These are phyloP conservation scores for Knoxdaviesia proteae DNA, from an alignment of 2,329 filamentous ascomycete genomes.

Conservation along the genomic window DNA sequence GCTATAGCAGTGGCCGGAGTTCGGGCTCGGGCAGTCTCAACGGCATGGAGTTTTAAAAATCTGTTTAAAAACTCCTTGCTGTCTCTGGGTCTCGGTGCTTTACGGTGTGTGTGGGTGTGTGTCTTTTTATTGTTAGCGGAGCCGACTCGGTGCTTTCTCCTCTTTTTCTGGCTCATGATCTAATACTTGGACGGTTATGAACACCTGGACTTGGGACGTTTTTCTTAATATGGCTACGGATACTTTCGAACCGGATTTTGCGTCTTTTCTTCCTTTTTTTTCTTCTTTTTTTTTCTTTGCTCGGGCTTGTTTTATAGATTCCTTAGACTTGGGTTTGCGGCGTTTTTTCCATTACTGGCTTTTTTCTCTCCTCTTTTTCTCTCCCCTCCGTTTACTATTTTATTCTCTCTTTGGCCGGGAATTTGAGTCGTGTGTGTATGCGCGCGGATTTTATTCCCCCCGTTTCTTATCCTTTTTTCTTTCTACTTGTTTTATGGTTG, in stretches of 20 bases:
- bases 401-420: background rate
- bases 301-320: too few relatives aligned
- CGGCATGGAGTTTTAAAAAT: constrained; percentile 17
- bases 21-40: constrained; percentile 61
- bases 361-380: background rate
- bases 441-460: background rate
- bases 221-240: too few relatives aligned
- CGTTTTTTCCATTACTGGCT: background rate
- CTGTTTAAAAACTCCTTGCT: background rate
- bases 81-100: background rate
- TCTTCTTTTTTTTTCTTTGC: too few relatives aligned
- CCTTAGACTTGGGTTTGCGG: too few relatives aligned
- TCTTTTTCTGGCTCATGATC: too few relatives aligned
- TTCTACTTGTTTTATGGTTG: background rate
- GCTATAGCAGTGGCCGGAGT: constrained; percentile 48
- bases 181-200: too few relatives aligned
- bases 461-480: background rate
- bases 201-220: too few relatives aligned
- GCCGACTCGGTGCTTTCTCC: too few relatives aligned
- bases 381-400: background rate
- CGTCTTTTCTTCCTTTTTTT: too few relatives aligned
- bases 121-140: background rate
- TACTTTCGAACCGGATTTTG: too few relatives aligned
- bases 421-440: too few relatives aligned
- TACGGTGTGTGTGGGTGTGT: background rate